phyloP scores from a whole-genome alignment of 1,284 basidiomycete genomes.

The Lentinula novae-zelandiae region DNA sequence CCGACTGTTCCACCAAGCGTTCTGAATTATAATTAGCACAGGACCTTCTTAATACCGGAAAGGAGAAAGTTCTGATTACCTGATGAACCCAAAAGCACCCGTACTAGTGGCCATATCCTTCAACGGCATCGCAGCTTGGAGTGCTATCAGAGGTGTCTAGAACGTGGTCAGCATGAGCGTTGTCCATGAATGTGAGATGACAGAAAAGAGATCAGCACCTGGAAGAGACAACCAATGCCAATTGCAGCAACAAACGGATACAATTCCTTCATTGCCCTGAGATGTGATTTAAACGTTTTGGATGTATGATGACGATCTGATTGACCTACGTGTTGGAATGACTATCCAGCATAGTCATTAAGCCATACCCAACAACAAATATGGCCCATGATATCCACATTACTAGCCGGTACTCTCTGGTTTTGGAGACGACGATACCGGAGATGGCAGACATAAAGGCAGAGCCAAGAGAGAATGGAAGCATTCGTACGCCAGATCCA shows the following conservation, averaged over 20 bases:
- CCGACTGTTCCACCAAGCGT: conserved; percentile 79
- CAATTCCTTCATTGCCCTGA: conserved; percentile 55
- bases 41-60: background rate
- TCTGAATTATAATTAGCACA: conserved; percentile 27
- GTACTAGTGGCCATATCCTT: conserved; percentile 81
- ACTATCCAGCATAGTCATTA: conserved; percentile 54
- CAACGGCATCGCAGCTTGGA: conserved; percentile 80
- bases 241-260: conserved; percentile 58
- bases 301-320: background rate
- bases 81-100: conserved; percentile 65
- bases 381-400: conserved; percentile 58
- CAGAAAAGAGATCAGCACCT: conserved; percentile 32
- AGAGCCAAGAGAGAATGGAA: conserved; percentile 69
- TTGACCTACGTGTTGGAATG: conserved; percentile 42
- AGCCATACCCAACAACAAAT: conserved; percentile 60
- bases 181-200: background rate
- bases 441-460: conserved; percentile 53
- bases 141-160: conserved; percentile 61
- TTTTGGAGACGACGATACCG: conserved; percentile 59
- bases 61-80: conserved; percentile 33
- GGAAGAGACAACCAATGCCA: conserved; percentile 64
- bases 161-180: background rate
- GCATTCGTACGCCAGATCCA: conserved; percentile 72
- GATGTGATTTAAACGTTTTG: conserved; percentile 5
- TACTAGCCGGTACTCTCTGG: conserved; percentile 58